phyloP scores from a whole-genome alignment of 2,329 filamentous ascomycete genomes.

The Pezicula rhizophila region DNA sequence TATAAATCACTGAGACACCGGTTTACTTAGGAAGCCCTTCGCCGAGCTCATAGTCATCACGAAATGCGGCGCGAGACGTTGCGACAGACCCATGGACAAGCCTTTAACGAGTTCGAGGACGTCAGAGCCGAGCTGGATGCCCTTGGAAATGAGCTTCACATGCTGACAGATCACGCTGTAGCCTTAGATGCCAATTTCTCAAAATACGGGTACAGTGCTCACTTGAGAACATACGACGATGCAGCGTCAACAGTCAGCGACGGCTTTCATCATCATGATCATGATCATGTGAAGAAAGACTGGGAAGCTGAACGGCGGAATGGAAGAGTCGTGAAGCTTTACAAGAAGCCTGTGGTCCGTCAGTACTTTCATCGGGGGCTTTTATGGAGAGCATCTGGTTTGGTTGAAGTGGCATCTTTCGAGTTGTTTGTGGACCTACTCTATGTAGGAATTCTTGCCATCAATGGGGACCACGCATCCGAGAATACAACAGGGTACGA shows the following conservation, averaged over 20 bases:
- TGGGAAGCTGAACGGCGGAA: conserved; percentile 29
- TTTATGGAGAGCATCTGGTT: conserved; percentile 52
- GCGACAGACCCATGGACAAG: conserved; percentile 40
- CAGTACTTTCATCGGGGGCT: conserved; percentile 63
- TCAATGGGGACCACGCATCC: conserved; percentile 55
- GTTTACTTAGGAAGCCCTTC: conserved; percentile 32
- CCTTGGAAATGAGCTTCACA: conserved; percentile 46
- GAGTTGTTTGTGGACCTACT: conserved; percentile 61
- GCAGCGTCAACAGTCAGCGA: conserved; percentile 17
- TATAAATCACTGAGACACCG: no score
- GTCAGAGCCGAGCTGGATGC: conserved; percentile 46
- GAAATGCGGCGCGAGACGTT: conserved; percentile 40
- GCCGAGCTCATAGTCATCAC: conserved; percentile 47
- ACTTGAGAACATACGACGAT: conserved; percentile 43
- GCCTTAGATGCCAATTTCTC: conserved; percentile 54
- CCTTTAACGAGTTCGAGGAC: conserved; percentile 51
- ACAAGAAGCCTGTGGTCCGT: conserved; percentile 52
- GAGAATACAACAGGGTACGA: conserved; percentile 48
- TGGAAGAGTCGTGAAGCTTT: conserved; percentile 46
- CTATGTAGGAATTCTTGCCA: conserved; percentile 51
- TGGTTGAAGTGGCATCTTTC: conserved; percentile 56
- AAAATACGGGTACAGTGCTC: conserved; percentile 56
- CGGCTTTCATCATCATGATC: conserved; percentile 15
- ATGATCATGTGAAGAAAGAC: conserved; percentile 29
- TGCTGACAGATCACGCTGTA: conserved; percentile 47